These are phyloP conservation scores for Fusarium sp. DNA, from an alignment of 2,329 filamentous ascomycete species.

Conservation along the genomic window DNA sequence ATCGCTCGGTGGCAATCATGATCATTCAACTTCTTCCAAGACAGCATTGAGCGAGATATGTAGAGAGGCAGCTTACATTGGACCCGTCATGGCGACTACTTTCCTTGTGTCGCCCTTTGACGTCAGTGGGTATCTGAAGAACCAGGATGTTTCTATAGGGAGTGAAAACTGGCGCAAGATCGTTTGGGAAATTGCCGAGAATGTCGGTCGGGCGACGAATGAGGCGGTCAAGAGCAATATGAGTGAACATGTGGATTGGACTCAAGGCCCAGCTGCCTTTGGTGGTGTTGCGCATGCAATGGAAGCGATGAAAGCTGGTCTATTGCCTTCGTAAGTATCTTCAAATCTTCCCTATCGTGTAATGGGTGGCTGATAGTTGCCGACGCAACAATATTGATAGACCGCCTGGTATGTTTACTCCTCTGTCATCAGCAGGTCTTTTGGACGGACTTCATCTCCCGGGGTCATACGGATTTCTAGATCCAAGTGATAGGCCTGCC, in stretches of 20 bases:
- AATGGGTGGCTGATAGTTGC: background rate
- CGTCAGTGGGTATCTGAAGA: background rate
- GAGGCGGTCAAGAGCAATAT: background rate
- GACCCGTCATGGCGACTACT: slow-evolving; percentile 6
- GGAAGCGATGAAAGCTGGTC: slow-evolving; percentile 8
- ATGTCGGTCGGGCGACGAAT: background rate
- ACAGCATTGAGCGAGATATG: background rate
- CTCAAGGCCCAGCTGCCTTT: slow-evolving; percentile 9
- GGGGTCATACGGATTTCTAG: background rate
- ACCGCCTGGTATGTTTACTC: slow-evolving; percentile 6
- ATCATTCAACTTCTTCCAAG: background rate
- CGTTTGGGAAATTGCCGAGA: background rate
- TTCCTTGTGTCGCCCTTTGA: slow-evolving; percentile 6
- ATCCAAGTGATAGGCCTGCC: background rate
- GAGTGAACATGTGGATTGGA: slow-evolving; percentile 12
- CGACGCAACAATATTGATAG: background rate
- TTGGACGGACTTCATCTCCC: slow-evolving; percentile 1
- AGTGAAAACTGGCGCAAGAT: background rate
- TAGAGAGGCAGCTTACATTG: background rate
- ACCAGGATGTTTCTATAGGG: fast-evolving
- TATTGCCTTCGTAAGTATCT: background rate
- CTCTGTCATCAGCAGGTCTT: slow-evolving; percentile 4
- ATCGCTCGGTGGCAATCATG: background rate
- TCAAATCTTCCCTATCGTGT: fast-evolving
- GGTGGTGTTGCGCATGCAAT: background rate